These are phyloP conservation scores for Colletotrichum navitas DNA, from an alignment of 2,329 filamentous ascomycete species.

Conservation along the genomic window DNA sequence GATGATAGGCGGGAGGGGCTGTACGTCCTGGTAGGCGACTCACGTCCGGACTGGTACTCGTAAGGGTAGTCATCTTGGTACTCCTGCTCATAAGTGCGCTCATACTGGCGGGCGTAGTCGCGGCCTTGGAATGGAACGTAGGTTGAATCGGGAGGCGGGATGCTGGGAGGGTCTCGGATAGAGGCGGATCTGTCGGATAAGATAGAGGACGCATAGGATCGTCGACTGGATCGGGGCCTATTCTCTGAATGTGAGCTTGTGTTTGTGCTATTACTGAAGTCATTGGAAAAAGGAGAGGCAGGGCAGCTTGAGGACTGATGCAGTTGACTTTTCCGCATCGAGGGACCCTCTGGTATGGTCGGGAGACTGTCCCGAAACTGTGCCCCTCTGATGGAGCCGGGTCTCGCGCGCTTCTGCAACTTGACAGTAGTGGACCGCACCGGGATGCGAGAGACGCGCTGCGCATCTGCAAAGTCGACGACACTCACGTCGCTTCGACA, in stretches of 20 bases:
- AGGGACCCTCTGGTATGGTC: conserved; percentile 64
- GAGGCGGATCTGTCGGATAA: conserved; percentile 63
- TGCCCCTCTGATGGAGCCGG: conserved; percentile 48
- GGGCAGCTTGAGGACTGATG: conserved; percentile 50
- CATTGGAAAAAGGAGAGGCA: conserved; percentile 41
- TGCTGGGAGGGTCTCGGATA: conserved; percentile 69
- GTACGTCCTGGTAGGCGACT: conserved; percentile 71
- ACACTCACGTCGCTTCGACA: conserved; percentile 9
- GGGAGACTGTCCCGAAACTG: conserved; percentile 59
- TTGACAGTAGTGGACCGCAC: conserved; percentile 58
- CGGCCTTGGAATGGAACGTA: conserved; percentile 69
- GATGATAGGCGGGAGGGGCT: conserved; percentile 64
- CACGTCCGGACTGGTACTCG: conserved; percentile 34
- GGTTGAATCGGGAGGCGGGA: conserved; percentile 73
- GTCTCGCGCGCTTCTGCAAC: conserved; percentile 59
- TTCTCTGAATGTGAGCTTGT: conserved; percentile 57
- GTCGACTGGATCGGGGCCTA: conserved; percentile 60
- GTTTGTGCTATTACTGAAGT: conserved; percentile 37
- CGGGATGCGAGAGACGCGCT: conserved; percentile 44
- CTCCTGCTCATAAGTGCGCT: conserved; percentile 45
- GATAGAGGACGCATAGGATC: conserved; percentile 67
- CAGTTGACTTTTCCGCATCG: conserved; percentile 56
- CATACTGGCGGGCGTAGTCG: conserved; percentile 51
- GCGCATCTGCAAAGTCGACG: conserved; percentile 30
- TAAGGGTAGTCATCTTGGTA: conserved; percentile 37